These are phyloP conservation scores for Tetracentron sinense DNA, from an alignment of 164 flowering plant species.

Conservation along the genomic window DNA sequence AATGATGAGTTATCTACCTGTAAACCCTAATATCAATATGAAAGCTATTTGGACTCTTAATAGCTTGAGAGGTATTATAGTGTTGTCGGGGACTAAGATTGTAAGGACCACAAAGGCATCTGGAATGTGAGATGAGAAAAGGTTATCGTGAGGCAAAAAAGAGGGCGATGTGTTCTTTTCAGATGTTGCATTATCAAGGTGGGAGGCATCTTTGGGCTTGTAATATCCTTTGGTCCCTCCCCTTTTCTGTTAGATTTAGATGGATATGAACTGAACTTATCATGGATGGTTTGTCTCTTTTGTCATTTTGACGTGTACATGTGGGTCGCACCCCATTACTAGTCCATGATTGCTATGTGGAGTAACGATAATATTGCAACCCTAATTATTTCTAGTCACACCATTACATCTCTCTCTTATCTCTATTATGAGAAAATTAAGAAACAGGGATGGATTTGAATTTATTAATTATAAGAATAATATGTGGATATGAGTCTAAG, in stretches of 20 bases:
- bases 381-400: background rate
- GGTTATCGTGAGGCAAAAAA: background rate
- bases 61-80: slow-evolving; percentile 22
- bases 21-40: slow-evolving; percentile 14
- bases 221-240: too few relatives aligned
- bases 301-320: background rate
- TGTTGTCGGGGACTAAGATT: slow-evolving; percentile 24
- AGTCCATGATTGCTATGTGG: background rate
- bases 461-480: too few relatives aligned
- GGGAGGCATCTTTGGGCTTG: slow-evolving; percentile 16
- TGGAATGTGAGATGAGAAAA: slow-evolving; percentile 7
- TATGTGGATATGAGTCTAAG: too few relatives aligned
- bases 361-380: background rate
- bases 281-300: background rate
- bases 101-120: slow-evolving; percentile 32
- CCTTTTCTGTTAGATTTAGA: slow-evolving; percentile 3
- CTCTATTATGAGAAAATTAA: too few relatives aligned
- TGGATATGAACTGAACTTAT: background rate
- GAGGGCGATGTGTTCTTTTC: slow-evolving; percentile 19
- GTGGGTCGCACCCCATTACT: slow-evolving; percentile 2
- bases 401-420: too few relatives aligned
- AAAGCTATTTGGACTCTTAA: slow-evolving; percentile 24
- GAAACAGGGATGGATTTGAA: too few relatives aligned
- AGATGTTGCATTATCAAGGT: slow-evolving; percentile 31
- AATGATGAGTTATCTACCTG: slow-evolving; percentile 3